Evolutionary conservation across 495 filamentous ascomycete genomes (phyloP).

Genomic region (Penicillium cosmopolitanum): DNA sequence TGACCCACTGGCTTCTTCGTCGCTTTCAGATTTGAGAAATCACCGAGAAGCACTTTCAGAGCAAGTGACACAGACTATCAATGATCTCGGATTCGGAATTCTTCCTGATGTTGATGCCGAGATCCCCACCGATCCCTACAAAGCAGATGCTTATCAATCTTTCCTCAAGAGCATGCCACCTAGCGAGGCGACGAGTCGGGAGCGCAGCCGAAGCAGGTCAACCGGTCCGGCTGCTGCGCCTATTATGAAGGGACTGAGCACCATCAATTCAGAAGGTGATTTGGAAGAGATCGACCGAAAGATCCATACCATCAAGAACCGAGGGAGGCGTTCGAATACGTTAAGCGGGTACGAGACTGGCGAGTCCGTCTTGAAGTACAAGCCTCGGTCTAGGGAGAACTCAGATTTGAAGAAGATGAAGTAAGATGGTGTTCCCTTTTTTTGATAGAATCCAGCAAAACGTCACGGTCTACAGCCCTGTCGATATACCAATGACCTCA

Average conservation of each 20-base stretch:
- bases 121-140: constrained; percentile 62
- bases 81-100: constrained; percentile 86
- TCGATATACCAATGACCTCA: constrained; percentile 7
- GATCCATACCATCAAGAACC: constrained; percentile 72
- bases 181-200: constrained; percentile 53
- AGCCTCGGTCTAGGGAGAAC: constrained; percentile 7
- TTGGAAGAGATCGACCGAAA: constrained; percentile 78
- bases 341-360: constrained; percentile 24
- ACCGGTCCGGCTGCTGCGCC: constrained; percentile 52
- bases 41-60: constrained; percentile 69
- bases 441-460: background rate
- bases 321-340: constrained; percentile 52
- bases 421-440: constrained; percentile 11
- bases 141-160: constrained; percentile 39
- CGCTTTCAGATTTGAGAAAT: constrained; percentile 70
- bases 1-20: constrained; percentile 74
- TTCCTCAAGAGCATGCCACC: constrained; percentile 33
- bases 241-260: constrained; percentile 62
- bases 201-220: constrained; percentile 65
- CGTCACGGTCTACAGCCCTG: background rate
- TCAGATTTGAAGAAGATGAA: constrained; percentile 23
- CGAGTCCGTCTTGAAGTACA: constrained; percentile 31
- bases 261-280: constrained; percentile 68
- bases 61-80: constrained; percentile 81
- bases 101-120: constrained; percentile 84